Percentiles rank a stretch among this genome's conserved stretches.
Conservation (phyloP, 2,329 filamentous ascomycete species). For the Colletotrichum truncatum region DNA sequence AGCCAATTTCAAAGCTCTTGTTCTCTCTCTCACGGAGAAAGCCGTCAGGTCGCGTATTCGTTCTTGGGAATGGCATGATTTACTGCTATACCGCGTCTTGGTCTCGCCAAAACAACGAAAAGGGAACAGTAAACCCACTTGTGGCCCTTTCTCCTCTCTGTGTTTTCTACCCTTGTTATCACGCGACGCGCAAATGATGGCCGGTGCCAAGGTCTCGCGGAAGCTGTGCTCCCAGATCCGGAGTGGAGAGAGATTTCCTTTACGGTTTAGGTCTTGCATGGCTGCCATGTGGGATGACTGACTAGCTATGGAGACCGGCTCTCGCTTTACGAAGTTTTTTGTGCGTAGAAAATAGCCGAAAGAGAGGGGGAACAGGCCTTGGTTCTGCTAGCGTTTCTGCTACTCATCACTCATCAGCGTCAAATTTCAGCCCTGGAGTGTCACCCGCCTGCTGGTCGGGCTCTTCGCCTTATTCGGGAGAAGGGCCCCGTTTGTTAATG, state of each 20-base stretch:
- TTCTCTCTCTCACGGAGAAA: background rate
- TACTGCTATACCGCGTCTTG: background rate
- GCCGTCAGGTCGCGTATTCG: background rate
- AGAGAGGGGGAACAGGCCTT: background rate
- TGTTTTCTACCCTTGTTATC: background rate
- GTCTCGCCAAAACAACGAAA: background rate
- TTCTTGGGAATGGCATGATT: slow-evolving; percentile 4
- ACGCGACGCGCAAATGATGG: slow-evolving; percentile 15
- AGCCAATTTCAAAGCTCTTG: background rate
- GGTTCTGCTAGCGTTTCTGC: background rate
- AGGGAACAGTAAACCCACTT: background rate
- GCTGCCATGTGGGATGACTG: slow-evolving; percentile 31
- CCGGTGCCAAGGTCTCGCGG: slow-evolving; percentile 24
- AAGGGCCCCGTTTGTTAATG: background rate
- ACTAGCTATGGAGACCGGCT: slow-evolving; percentile 10
- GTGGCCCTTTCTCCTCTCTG: background rate
- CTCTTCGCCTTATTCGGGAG: slow-evolving; percentile 1
- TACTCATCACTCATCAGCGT: background rate
- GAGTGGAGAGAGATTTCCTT: slow-evolving; percentile 16
- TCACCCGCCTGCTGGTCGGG: slow-evolving; percentile 1
- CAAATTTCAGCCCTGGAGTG: background rate
- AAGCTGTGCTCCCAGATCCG: slow-evolving; percentile 27
- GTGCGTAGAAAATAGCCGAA: background rate
- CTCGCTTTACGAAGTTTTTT: slow-evolving; percentile 1
- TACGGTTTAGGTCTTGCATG: slow-evolving; percentile 26